Base-by-base conservation (phyloP, 139 green algal species). In the Chlorella vulgaris region DNA sequence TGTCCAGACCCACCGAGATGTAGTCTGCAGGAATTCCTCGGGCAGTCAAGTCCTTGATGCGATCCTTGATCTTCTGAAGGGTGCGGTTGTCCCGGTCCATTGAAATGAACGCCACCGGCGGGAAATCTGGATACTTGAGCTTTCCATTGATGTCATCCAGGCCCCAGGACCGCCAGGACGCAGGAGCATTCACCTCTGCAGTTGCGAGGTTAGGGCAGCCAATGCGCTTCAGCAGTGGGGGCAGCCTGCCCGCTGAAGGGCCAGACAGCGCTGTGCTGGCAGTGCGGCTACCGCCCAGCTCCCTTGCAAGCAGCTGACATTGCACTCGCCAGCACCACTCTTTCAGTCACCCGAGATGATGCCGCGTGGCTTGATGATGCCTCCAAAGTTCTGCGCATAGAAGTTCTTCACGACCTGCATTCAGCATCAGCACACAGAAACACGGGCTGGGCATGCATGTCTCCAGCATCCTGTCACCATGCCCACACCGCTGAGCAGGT, bases 151-250 rank as follows among this genome's bases (percentile, higher is more conserved):
- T 33, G 10, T 26, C 18, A 5, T 67, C 39, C 10, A 79, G 35
- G 24, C 51, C 50, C 73, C 73, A 79, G 0, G 73, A 67, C 24
- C 31, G 22, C 73, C 73, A 79, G 6, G 69, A 58, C 24, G 18
- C 35, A 22, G 58, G 58, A 10, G 73, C 73, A 60, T 79, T 79
- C 53, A 79, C 73, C 53, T 79, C 73, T 79, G 71, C 51, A 36
- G 43, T 24, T 58, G 47, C n/a, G n/a, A n/a, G n/a, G n/a, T n/a
- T n/a, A n/a, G n/a, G n/a, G n/a, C n/a, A n/a, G n/a, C n/a, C n/a
- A n/a, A n/a, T n/a, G n/a, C n/a, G n/a, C n/a, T n/a, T n/a, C n/a
- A n/a, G n/a, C n/a, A n/a, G n/a, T n/a, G n/a, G n/a, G n/a, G n/a
- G n/a, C n/a, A n/a, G n/a, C n/a, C n/a, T n/a, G n/a, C n/a, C n/a